A percentile compares a stretch with the other conserved stretches of the same genome.
These are phyloP conservation scores for Hagleromyces aurorensis DNA, from an alignment of 805 yeast species.

Conservation along the genomic window DNA sequence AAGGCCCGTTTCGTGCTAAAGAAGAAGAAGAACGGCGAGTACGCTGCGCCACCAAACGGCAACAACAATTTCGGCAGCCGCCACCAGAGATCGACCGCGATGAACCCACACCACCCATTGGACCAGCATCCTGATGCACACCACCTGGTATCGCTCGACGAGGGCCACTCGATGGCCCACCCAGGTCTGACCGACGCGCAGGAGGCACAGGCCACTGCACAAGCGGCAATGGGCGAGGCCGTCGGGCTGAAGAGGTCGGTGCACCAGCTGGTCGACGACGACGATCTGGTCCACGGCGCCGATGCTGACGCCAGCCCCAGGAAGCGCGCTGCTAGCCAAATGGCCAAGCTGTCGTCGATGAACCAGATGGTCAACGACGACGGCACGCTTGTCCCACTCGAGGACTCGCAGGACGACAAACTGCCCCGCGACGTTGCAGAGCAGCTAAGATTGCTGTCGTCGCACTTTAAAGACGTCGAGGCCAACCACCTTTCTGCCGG, in stretches of 20 bases:
- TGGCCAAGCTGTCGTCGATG: constrained; percentile 11
- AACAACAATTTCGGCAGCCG: constrained; percentile 3
- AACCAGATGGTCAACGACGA: constrained; percentile 14
- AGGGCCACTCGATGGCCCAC: constrained; percentile 7
- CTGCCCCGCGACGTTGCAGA: constrained; percentile 32
- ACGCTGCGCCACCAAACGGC: constrained; percentile 10
- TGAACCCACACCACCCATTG: constrained; percentile 3
- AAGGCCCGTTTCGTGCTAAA: constrained; percentile 30
- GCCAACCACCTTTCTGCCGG: constrained; percentile 10
- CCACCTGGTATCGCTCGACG: constrained; percentile 6
- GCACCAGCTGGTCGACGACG: constrained; percentile 8
- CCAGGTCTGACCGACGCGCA: constrained; percentile 12
- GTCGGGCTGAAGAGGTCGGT: constrained; percentile 16
- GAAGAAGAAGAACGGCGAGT: constrained; percentile 28
- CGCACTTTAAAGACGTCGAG: constrained; percentile 31
- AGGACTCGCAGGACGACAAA: constrained; percentile 27
- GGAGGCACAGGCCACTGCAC: constrained; percentile 23
- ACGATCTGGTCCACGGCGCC: constrained; percentile 4
- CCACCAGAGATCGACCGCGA: constrained; percentile 4
- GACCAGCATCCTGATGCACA: constrained; percentile 1
- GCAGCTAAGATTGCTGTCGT: constrained; percentile 28
- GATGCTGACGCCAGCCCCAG: constrained; percentile 12
- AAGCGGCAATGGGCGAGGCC: constrained; percentile 22
- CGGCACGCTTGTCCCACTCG: constrained; percentile 17
- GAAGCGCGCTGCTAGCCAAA: constrained; percentile 7